These are phyloP conservation scores for Erodium maritimum DNA, from an alignment of 345 rosid species.

Conservation along the genomic window DNA sequence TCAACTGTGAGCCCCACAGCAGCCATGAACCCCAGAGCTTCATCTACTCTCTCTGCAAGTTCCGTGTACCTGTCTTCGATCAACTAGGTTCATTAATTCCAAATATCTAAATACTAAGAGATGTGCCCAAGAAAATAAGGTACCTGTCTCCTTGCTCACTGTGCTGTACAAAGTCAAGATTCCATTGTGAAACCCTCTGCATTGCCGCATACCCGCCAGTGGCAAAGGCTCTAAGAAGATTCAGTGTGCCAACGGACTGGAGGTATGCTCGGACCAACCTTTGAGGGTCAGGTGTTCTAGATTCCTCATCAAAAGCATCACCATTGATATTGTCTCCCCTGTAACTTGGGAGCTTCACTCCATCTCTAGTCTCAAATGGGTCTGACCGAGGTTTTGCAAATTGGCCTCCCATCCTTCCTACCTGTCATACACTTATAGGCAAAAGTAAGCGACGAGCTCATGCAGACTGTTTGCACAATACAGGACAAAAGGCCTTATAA, in stretches of 20 bases:
- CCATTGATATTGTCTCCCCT: slow-evolving; percentile 24
- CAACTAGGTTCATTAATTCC: too few relatives aligned
- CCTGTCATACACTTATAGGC: neutral
- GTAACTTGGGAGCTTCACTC: slow-evolving; percentile 22
- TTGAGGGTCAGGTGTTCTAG: slow-evolving; percentile 20
- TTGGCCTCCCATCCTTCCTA: slow-evolving; percentile 26
- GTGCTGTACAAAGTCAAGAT: slow-evolving; percentile 19
- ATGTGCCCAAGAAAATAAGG: neutral
- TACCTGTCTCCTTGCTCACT: slow-evolving; percentile 25
- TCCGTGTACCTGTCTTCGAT: slow-evolving; percentile 15
- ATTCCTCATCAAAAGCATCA: slow-evolving; percentile 18
- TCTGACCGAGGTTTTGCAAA: slow-evolving; percentile 23
- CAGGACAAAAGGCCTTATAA: too few relatives aligned
- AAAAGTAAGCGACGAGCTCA: too few relatives aligned
- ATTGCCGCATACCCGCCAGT: slow-evolving; percentile 23
- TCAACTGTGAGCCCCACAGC: slow-evolving; percentile 20
- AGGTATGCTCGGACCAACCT: slow-evolving; percentile 22
- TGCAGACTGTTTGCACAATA: too few relatives aligned
- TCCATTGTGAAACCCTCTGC: slow-evolving; percentile 26
- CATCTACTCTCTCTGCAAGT: slow-evolving; percentile 19
- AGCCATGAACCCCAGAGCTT: slow-evolving; percentile 24
- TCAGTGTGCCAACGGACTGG: slow-evolving; percentile 17
- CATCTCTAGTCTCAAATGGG: slow-evolving; percentile 15
- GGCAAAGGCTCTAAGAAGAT: slow-evolving; percentile 20
- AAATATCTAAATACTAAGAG: too few relatives aligned